Evolutionary conservation across 768 basidiomycete species (phyloP).

Genomic region (Sutorius australiensis): DNA sequence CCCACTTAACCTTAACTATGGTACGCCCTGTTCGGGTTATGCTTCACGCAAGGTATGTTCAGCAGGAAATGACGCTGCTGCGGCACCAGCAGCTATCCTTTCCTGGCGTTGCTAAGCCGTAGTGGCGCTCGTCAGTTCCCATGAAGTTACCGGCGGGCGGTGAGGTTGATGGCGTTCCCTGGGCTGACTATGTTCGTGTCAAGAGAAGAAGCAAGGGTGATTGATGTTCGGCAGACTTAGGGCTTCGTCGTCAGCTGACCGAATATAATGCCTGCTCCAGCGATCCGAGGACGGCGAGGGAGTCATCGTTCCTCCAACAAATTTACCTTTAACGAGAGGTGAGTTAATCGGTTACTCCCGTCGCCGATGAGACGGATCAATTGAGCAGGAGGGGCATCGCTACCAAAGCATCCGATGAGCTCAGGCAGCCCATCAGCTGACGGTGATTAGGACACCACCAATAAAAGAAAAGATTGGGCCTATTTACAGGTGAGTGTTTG

Average conservation of each 20-base stretch:
- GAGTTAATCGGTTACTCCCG: background rate
- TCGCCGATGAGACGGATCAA: background rate
- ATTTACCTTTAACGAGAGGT: background rate
- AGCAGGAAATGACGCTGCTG: background rate
- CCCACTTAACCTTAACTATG: too few relatives aligned
- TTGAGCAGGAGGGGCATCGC: background rate
- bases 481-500: background rate
- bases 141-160: background rate
- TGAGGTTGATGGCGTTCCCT: conserved; percentile 6
- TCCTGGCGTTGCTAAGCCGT: conserved; percentile 8
- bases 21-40: background rate
- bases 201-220: conserved; percentile 5
- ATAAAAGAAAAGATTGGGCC: background rate
- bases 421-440: background rate
- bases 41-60: background rate
- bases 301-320: background rate
- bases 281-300: background rate
- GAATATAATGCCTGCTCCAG: conserved; percentile 6
- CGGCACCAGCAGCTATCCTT: background rate
- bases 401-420: background rate
- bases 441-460: background rate
- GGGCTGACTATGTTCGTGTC: conserved; percentile 12
- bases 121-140: conserved; percentile 13
- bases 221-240: background rate
- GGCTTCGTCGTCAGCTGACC: background rate